Evolutionary conservation across 192 early-diverging fungal genomes (phyloP), one percentile per base, ranked within the genome.

Genomic region (Linnemannia elongata): DNA sequence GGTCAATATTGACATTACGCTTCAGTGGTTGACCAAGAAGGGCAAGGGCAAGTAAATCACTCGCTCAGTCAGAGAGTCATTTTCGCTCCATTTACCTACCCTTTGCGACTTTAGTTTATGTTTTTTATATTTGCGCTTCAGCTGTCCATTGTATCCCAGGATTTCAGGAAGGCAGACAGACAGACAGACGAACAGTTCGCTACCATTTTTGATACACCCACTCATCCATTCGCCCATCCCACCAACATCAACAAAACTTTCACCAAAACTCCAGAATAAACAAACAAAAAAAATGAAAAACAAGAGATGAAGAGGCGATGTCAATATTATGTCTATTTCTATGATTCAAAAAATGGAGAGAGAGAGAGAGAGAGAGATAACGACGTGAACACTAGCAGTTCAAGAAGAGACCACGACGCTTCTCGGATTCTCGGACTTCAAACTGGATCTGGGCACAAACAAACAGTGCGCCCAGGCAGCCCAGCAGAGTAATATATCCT

Each of bases 21-120:
- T 99, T 41, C 95, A 98, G 83, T 99, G 98, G 98, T 91, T 99
- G 85, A 98, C 97, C 83, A 97, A 97, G 91, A 93, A 93, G 78
- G 92, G 92, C 63, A 92, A 93, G 73, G 90, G 91, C 39, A 89
- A 91, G 83, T 91, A 92, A 82, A 78, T 22, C 30, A 52, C 49
- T 52, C 49, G 49, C 49, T 17, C 49, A 18, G 17, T 45, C 9
- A 15, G 44, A 15, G 52, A 39, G 60, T 3, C 60, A 66, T 30
- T 24, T 33, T 12, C 3, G 30, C 60, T 33, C 60, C 7, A 2
- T 33, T 13, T 35, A 30, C n/a, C 55, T 24, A 55, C 52, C 18
- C 20, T 55, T 20, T 55, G 17, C 52, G 9, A 27, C 57, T n/a
- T 24, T 10, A 24, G 9, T 60, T 60, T 24, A 22, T 4, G 54